Conservation (phyloP, 2,329 filamentous ascomycete species). For the Fusarium continuum region DNA sequence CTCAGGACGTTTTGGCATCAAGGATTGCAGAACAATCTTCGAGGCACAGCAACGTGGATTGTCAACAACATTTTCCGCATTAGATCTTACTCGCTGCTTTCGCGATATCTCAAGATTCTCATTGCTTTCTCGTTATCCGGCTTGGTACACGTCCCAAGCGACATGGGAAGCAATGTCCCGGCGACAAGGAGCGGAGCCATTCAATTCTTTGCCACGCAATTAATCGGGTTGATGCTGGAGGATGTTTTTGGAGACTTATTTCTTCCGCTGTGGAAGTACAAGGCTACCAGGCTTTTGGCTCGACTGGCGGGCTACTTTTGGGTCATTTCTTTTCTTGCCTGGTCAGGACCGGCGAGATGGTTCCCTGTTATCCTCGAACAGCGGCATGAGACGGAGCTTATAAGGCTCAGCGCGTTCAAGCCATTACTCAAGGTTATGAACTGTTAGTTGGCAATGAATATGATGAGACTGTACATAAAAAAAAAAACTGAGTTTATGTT, state of each 20-base stretch:
- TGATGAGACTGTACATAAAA: not conserved
- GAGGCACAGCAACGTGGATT: conserved; percentile 32
- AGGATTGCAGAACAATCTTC: conserved; percentile 32
- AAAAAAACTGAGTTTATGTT: too few species aligned
- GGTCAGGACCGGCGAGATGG: conserved; percentile 34
- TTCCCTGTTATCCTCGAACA: conserved; percentile 34
- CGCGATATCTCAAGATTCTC: conserved; percentile 29
- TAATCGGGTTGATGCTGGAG: conserved; percentile 33
- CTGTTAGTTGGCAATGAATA: not conserved
- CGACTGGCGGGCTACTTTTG: conserved; percentile 29
- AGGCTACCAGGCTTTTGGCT: not conserved
- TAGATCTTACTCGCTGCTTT: conserved; percentile 16
- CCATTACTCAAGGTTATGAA: not conserved
- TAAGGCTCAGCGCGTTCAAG: conserved; percentile 24
- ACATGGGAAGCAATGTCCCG: conserved; percentile 31
- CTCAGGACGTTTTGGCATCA: conserved; percentile 35
- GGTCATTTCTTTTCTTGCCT: conserved; percentile 35
- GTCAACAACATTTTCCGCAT: conserved; percentile 23
- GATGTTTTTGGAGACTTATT: conserved; percentile 25
- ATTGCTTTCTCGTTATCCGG: conserved; percentile 30
- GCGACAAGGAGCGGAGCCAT: conserved; percentile 26
- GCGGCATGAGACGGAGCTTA: conserved; percentile 19
- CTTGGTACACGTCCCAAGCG: conserved; percentile 27
- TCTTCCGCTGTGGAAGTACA: conserved; percentile 22
- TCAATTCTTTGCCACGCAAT: conserved; percentile 26